Base-by-base conservation (phyloP, 208 protist species). In the Crithidia acanthocephali region DNA sequence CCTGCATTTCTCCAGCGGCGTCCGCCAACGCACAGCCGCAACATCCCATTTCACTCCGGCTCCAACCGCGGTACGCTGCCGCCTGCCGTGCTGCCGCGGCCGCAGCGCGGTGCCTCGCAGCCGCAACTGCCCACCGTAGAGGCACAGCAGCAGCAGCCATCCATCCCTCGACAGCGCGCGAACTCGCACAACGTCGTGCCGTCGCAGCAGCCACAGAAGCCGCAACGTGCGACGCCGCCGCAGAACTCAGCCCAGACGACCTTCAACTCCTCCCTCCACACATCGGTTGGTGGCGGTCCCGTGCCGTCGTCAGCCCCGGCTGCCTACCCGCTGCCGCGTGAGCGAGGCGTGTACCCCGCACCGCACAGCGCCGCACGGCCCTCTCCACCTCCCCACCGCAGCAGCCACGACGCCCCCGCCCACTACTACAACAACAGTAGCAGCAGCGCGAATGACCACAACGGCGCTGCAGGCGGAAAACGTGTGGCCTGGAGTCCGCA, bases 11-110 rank as follows among this genome's bases (percentile, higher is more conserved):
- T 50, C 45, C 16, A 16, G 8, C 47, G 51, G 40, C 53, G 37
- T 16, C 32, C 23, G 9, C 18, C 23, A 6, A 52, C 27, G 27
- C 55, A 60, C 71, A 70, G 42, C 23, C 71, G 56, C 47, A 65
- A 58, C 45, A 63, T 71, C 2, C 71, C 63, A 0, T 70, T 51
- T 42, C 71, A 70, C 56, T 33, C 51, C 27, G 37, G 57, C 40
- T 35, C 51, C n/a, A 6, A 23, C 11, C 52, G 45, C 50, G 44
- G 45, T 28, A 27, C 33, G 13, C 44, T 53, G 60, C 33, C 59
- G 32, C 37, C 45, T 0, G 42, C 55, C n/a, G n/a, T 56, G 23
- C 33, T 69, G 13, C 70, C 44, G 15, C 55, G 71, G 8, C 47
- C 33, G 50, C 61, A 61, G 32, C 60, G 61, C n/a, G 69, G 61